Conservation (phyloP, 129 eudicot species). For the Helianthus tuberosus region DNA sequence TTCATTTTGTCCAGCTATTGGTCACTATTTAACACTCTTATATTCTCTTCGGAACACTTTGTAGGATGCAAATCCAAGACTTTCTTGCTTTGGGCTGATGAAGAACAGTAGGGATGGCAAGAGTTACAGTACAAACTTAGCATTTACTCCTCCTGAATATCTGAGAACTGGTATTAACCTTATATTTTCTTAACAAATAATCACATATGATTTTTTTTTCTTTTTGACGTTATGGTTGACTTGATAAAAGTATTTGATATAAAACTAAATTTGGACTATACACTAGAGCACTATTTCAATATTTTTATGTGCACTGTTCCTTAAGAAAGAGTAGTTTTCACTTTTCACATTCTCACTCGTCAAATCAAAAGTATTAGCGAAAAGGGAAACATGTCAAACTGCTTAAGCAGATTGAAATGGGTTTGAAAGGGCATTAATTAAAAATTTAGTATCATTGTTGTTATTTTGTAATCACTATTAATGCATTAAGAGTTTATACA, state of each 20-base stretch:
- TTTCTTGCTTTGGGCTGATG: constrained; percentile 94
- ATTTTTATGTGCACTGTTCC: background rate
- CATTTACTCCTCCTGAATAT: constrained; percentile 93
- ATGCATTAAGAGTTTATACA: background rate
- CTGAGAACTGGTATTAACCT: constrained; percentile 65
- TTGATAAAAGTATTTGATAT: background rate
- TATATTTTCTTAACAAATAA: background rate
- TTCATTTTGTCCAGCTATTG: background rate
- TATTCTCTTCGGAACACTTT: constrained; percentile 7
- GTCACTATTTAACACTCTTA: background rate
- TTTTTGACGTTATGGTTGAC: background rate
- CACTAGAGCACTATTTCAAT: background rate
- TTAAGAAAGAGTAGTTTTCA: background rate
- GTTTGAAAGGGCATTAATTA: background rate
- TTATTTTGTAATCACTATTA: background rate
- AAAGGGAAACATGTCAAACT: background rate
- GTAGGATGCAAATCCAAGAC: constrained; percentile 79
- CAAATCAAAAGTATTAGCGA: background rate
- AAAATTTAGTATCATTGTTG: background rate
- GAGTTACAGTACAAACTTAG: constrained; percentile 89
- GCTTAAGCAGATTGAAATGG: background rate
- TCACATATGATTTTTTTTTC: background rate
- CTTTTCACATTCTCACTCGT: background rate
- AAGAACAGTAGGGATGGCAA: constrained; percentile 95
- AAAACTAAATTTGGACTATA: background rate